These are phyloP conservation scores for Noccaea caerulescens DNA, from an alignment of 345 rosid genomes.

Conservation along the genomic window DNA sequence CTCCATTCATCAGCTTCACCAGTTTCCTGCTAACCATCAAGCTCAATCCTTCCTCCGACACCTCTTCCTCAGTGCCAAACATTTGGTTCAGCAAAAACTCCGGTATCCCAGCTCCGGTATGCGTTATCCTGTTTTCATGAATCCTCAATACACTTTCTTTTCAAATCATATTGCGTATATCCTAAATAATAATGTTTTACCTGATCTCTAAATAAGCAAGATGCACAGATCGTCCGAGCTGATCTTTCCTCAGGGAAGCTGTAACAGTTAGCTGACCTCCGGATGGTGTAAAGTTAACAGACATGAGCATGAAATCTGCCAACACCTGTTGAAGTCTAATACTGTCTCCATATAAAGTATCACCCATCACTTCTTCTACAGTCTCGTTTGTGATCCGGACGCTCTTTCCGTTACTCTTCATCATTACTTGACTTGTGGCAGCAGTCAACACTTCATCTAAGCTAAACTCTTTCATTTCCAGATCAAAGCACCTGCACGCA, in stretches of 20 bases:
- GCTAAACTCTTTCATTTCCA: conserved; percentile 78
- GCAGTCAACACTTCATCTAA: conserved; percentile 60
- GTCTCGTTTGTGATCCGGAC: conserved; percentile 59
- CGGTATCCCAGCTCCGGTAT: conserved; percentile 69
- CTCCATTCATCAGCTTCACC: conserved; percentile 90
- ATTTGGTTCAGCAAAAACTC: conserved; percentile 72
- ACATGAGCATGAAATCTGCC: conserved; percentile 67
- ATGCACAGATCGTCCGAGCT: conserved; percentile 69
- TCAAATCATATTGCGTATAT: neutral
- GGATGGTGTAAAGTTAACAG: conserved; percentile 61
- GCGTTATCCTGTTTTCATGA: conserved; percentile 58
- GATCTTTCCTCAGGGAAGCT: conserved; percentile 68
- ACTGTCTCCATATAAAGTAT: conserved; percentile 76
- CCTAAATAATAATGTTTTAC: conserved; percentile 43
- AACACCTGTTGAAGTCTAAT: conserved; percentile 83
- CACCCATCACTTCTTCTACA: conserved; percentile 54
- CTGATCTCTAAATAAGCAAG: conserved; percentile 74
- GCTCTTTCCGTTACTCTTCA: conserved; percentile 65
- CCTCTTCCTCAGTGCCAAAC: conserved; percentile 68
- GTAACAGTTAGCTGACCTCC: conserved; percentile 62
- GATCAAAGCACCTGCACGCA: conserved; percentile 67
- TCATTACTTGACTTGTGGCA: conserved; percentile 73
- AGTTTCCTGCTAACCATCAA: conserved; percentile 75
- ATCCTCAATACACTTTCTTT: conserved; percentile 15
- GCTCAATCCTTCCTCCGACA: conserved; percentile 76